A percentile compares a stretch with the other conserved stretches of the same genome.
Evolutionary conservation across 768 basidiomycete species (phyloP).

Genomic region (Boletus sp.): DNA sequence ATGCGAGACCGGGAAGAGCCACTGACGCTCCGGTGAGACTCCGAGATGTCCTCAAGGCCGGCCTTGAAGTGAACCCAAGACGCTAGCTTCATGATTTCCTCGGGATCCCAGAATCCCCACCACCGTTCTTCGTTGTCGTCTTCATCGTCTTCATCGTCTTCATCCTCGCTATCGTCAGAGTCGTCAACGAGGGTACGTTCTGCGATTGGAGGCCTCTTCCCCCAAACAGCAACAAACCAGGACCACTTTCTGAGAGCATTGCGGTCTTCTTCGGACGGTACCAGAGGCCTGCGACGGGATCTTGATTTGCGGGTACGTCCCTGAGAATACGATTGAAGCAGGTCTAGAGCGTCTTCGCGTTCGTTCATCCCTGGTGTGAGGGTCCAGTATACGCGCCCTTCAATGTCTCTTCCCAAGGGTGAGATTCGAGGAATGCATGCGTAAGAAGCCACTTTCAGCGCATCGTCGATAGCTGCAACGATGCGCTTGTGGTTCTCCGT

Average conservation of each 20-base stretch:
- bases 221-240: slow-evolving; percentile 79
- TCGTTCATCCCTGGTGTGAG: slow-evolving; percentile 60
- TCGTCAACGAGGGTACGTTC: slow-evolving; percentile 29
- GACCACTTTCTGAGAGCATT: slow-evolving; percentile 58
- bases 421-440: slow-evolving; percentile 53
- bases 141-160: slow-evolving; percentile 29
- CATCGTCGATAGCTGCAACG: slow-evolving; percentile 51
- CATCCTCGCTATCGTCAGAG: slow-evolving; percentile 24
- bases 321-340: slow-evolving; percentile 24
- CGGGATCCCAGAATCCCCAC: slow-evolving; percentile 73
- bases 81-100: slow-evolving; percentile 62
- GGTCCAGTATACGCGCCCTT: slow-evolving; percentile 67
- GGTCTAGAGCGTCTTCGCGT: slow-evolving; percentile 45
- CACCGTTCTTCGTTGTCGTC: slow-evolving; percentile 49
- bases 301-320: slow-evolving; percentile 31
- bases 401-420: slow-evolving; percentile 65
- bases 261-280: slow-evolving; percentile 49
- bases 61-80: slow-evolving; percentile 61
- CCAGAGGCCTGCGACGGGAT: slow-evolving; percentile 41
- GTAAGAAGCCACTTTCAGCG: slow-evolving; percentile 47
- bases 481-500: slow-evolving; percentile 50
- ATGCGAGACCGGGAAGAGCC: background rate
- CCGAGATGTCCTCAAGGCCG: slow-evolving; percentile 32
- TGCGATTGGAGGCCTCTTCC: slow-evolving; percentile 43
- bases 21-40: background rate